phyloP scores from a whole-genome alignment of 140 eudicot genomes.

The Flaveria floridana region DNA sequence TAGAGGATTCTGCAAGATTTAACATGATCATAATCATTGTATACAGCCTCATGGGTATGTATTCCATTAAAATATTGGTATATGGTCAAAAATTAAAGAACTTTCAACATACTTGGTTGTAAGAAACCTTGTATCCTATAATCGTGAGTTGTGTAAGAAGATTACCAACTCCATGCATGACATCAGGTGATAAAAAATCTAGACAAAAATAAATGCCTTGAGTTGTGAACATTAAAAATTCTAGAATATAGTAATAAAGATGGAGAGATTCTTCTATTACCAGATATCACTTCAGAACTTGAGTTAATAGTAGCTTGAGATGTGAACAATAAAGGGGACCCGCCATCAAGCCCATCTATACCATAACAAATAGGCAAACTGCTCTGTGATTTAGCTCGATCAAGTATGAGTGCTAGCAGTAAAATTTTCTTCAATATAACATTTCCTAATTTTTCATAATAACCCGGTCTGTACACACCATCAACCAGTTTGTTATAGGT shows the following conservation, averaged over 20 bases:
- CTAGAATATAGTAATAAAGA: not conserved
- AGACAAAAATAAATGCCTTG: constrained; percentile 21
- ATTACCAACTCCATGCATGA: constrained; percentile 99
- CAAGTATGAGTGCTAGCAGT: constrained; percentile 76
- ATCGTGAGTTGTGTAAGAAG: constrained; percentile 77
- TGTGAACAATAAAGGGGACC: constrained; percentile 87
- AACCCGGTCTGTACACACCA: constrained; percentile 94
- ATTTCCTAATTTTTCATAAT: constrained; percentile 79
- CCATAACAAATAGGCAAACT: constrained; percentile 84
- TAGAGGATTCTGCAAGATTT: constrained; percentile 61
- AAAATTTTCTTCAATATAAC: constrained; percentile 82
- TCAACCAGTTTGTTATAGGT: constrained; percentile 87
- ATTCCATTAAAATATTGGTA: not conserved
- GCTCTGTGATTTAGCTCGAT: constrained; percentile 76
- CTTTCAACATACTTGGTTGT: constrained; percentile 60
- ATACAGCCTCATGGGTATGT: not conserved
- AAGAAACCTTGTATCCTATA: constrained; percentile 80
- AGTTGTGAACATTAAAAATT: constrained; percentile 12
- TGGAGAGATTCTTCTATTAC: constrained; percentile 33
- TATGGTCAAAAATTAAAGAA: not conserved
- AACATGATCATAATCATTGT: constrained; percentile 3
- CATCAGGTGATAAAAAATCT: constrained; percentile 84
- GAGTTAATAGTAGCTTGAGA: constrained; percentile 60
- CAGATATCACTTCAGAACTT: constrained; percentile 65
- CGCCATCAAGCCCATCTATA: constrained; percentile 93